Evolutionary conservation across 345 rosid species (phyloP), one percentile per base, ranked within the genome.

Genomic region (Capsella bursapastoris): DNA sequence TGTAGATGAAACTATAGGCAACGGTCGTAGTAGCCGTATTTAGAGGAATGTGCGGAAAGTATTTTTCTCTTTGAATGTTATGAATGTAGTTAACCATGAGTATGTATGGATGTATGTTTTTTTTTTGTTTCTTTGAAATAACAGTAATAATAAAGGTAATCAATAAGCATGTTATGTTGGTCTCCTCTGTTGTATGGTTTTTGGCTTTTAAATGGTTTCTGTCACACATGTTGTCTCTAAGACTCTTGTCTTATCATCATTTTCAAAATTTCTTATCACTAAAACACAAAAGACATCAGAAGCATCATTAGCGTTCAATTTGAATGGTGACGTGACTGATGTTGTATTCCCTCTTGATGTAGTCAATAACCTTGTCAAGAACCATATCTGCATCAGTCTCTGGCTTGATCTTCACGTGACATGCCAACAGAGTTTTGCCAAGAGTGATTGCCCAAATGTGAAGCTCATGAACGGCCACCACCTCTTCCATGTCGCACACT

Each of bases 361-460:
- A 82, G 28, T 81, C 79, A 79, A 72, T 77, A 27, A 87, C 76
- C 73, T 77, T 80, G 29, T 61, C 13, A 10, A 90, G 81, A 38
- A 88, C 57, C 56, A 84, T 83, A 37, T 71, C 31, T 37, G 82
- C 75, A 79, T 76, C 80, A n/a, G 61, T 83, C 45, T 79, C 86
- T 12, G 86, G 75, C 72, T 83, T 81, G 11, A 87, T 80, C 40
- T 68, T 48, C 28, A 84, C 86, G 83, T 85, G 94, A 80, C 97
- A 87, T 55, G 89, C 83, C 76, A 90, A 61, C 7, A 83, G 79
- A 65, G 50, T 35, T 79, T 85, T 87, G 62, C 90, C 90, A 1
- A 51, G 56, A 6, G 92, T 90, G 25, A 89, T 78, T 3, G 89
- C 80, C 94, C 97, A 89, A 51, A 91, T 80, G 49, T 87, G 94